A percentile compares a stretch with the other conserved stretches of the same genome.
These are phyloP conservation scores for Zopfia rhizophila DNA, from an alignment of 2,329 filamentous ascomycete genomes.

Conservation along the genomic window DNA sequence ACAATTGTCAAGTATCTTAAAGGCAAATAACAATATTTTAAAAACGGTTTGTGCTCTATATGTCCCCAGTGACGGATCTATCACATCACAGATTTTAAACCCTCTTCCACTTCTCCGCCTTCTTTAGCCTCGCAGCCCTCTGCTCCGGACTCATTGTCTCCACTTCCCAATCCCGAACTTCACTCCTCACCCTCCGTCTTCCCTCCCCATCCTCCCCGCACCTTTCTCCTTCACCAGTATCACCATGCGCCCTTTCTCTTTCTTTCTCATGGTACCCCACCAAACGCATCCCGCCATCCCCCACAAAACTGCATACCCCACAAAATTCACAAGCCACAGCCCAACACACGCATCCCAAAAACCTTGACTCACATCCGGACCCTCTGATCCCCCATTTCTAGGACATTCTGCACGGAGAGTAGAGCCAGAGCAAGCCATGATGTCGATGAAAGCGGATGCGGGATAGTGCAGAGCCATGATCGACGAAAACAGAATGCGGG, in stretches of 20 bases:
- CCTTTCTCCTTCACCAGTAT: neutral
- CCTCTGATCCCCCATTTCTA: neutral
- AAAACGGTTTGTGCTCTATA: too few species aligned
- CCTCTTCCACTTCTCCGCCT: slow-evolving; percentile 17
- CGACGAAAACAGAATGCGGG: slow-evolving; percentile 6
- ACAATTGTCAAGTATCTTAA: too few species aligned
- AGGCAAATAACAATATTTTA: too few species aligned
- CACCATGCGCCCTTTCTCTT: neutral
- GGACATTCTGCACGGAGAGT: slow-evolving; percentile 6
- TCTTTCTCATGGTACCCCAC: slow-evolving; percentile 1
- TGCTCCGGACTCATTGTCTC: slow-evolving; percentile 12
- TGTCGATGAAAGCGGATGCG: slow-evolving; percentile 9
- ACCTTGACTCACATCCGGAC: slow-evolving; percentile 6
- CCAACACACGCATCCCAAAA: slow-evolving; percentile 13
- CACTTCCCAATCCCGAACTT: slow-evolving; percentile 11
- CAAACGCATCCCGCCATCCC: slow-evolving; percentile 5
- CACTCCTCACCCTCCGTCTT: slow-evolving; percentile 4
- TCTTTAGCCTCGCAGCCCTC: slow-evolving; percentile 3
- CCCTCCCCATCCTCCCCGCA: neutral
- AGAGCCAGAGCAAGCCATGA: slow-evolving; percentile 8
- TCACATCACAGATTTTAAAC: neutral
- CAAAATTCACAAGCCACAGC: slow-evolving; percentile 17
- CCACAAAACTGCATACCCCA: slow-evolving; percentile 10
- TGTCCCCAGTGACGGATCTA: too few species aligned
- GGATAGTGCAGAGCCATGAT: slow-evolving; percentile 8